phyloP scores from a whole-genome alignment of 768 basidiomycete genomes.

The Dioszegia aurantiaca region DNA sequence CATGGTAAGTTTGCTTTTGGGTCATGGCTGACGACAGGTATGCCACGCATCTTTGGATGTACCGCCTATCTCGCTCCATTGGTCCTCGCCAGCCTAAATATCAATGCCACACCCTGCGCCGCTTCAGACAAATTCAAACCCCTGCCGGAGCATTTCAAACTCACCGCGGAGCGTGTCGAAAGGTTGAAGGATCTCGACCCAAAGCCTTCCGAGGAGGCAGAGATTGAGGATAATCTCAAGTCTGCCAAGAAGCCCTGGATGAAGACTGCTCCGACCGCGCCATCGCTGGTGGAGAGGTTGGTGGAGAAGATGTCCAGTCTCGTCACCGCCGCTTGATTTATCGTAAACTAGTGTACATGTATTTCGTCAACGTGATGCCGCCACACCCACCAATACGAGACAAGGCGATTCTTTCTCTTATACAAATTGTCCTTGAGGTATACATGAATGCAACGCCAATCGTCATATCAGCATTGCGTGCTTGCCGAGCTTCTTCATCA shows the following conservation, averaged over 20 bases:
- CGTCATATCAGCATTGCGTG: slow-evolving; percentile 25
- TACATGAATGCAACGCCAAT: no score
- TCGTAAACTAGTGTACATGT: no score
- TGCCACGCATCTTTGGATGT: slow-evolving; percentile 27
- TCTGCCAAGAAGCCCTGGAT: slow-evolving; percentile 16
- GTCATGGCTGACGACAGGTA: slow-evolving; percentile 13
- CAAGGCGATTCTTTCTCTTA: no score
- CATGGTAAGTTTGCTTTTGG: slow-evolving; percentile 21
- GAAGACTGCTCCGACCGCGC: background rate
- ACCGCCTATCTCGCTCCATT: slow-evolving; percentile 22
- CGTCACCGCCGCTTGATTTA: no score
- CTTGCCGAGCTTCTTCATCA: slow-evolving; percentile 28
- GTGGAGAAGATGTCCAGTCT: no score
- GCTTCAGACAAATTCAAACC: slow-evolving; percentile 12
- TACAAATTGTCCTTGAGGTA: no score
- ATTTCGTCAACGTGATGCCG: no score
- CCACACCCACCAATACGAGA: no score
- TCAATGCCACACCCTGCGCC: background rate
- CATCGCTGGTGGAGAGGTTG: background rate
- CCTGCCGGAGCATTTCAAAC: slow-evolving; percentile 18
- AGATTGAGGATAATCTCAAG: slow-evolving; percentile 4
- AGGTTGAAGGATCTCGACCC: slow-evolving; percentile 12
- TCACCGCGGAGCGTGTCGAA: slow-evolving; percentile 17
- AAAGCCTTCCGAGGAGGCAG: slow-evolving; percentile 6
- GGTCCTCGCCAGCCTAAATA: background rate